Percentiles rank a stretch among this genome's conserved stretches.
phyloP scores from a whole-genome alignment of 148 eudicot genomes.

The Chenopodium album region DNA sequence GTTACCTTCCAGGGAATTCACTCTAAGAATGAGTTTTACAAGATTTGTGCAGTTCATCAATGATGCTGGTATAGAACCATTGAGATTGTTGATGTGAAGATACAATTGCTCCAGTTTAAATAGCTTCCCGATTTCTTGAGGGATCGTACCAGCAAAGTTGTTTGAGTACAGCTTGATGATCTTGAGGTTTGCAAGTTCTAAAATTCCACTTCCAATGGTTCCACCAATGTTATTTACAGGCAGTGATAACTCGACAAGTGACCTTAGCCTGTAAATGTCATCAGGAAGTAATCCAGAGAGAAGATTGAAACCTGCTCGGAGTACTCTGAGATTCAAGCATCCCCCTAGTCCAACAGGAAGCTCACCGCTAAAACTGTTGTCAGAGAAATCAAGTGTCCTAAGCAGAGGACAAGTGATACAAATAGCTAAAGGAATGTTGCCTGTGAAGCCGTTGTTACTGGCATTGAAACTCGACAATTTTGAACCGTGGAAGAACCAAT shows the following conservation, averaged over 20 bases:
- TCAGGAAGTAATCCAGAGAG: conserved; percentile 52
- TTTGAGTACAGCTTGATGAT: conserved; percentile 49
- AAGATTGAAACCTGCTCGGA: conserved; percentile 58
- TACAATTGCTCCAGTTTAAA: conserved; percentile 47
- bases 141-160: conserved; percentile 48
- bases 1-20: conserved; percentile 54
- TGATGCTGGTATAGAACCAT: conserved; percentile 66
- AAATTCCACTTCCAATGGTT: conserved; percentile 35
- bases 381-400: conserved; percentile 54
- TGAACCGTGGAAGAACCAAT: conserved; percentile 37
- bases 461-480: conserved; percentile 46
- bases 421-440: conserved; percentile 49
- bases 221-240: conserved; percentile 60
- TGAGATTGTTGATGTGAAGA: conserved; percentile 58
- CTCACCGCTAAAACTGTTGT: conserved; percentile 45
- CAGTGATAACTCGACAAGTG: conserved; percentile 51
- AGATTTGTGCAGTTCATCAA: conserved; percentile 66
- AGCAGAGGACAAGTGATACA: conserved; percentile 50
- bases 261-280: conserved; percentile 38
- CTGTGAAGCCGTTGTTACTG: conserved; percentile 60
- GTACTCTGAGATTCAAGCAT: conserved; percentile 47
- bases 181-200: conserved; percentile 43
- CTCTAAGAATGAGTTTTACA: conserved; percentile 52
- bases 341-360: conserved; percentile 46
- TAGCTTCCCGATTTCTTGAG: conserved; percentile 52